These are phyloP conservation scores for Exophiala calicioides DNA, from an alignment of 2,329 filamentous ascomycete species.

Conservation along the genomic window DNA sequence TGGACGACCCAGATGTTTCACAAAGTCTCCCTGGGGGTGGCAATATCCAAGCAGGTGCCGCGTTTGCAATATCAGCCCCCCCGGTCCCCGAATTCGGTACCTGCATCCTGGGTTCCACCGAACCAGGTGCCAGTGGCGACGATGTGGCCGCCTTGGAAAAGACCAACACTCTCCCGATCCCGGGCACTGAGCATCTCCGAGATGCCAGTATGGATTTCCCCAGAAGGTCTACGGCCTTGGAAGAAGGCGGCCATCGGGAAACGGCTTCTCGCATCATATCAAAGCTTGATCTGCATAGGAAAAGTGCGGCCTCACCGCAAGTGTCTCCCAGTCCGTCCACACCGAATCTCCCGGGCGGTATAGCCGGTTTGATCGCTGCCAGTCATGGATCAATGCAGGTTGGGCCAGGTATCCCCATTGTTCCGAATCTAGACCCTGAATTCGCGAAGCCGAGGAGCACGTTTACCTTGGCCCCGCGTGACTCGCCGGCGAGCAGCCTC, in stretches of 20 bases:
- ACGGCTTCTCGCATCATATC: constrained; percentile 88
- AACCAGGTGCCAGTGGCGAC: constrained; percentile 45
- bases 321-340: constrained; percentile 44
- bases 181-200: constrained; percentile 60
- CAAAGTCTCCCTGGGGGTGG: constrained; percentile 49
- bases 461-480: constrained; percentile 37
- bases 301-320: constrained; percentile 60
- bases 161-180: constrained; percentile 64
- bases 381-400: constrained; percentile 77
- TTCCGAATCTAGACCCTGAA: constrained; percentile 38
- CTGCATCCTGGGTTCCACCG: constrained; percentile 69
- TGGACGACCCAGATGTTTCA: constrained; percentile 68
- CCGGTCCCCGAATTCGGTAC: constrained; percentile 88
- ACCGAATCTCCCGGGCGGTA: constrained; percentile 56
- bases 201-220: constrained; percentile 74
- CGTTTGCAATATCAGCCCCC: constrained; percentile 89
- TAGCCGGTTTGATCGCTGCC: constrained; percentile 81
- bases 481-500: constrained; percentile 63
- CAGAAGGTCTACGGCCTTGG: constrained; percentile 56
- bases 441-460: constrained; percentile 37
- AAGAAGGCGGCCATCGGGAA: constrained; percentile 74
- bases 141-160: constrained; percentile 60
- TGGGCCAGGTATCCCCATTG: constrained; percentile 48
- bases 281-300: constrained; percentile 86
- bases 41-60: constrained; percentile 60